Percentiles rank a stretch among this genome's conserved stretches.
Evolutionary conservation across 129 eudicot species (phyloP).

Genomic region (Scalesia atractyloides): DNA sequence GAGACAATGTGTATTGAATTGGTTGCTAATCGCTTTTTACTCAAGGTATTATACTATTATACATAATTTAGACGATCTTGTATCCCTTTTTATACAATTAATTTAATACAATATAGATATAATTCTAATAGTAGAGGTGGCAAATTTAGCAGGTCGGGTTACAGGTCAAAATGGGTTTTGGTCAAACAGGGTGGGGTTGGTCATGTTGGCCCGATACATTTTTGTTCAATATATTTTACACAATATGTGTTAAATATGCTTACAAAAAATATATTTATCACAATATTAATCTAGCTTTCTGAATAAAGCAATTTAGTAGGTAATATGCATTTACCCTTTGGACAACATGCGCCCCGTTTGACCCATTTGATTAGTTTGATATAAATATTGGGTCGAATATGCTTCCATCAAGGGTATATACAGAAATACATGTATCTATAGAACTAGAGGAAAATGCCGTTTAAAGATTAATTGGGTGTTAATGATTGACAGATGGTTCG

Average conservation of each 20-base stretch:
- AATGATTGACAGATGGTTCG: constrained; percentile 75
- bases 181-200: too few relatives aligned
- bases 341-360: neutral
- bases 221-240: neutral
- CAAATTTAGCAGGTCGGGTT: too few relatives aligned
- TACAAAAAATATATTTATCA: neutral
- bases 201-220: neutral
- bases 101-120: too few relatives aligned
- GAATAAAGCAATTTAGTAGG: neutral
- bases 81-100: neutral
- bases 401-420: neutral
- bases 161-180: too few relatives aligned
- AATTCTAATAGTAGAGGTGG: too few relatives aligned
- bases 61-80: constrained; percentile 9
- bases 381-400: neutral
- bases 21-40: constrained; percentile 92
- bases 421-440: neutral
- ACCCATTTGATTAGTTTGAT: neutral
- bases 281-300: neutral
- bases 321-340: neutral
- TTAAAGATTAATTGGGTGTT: constrained; percentile 17
- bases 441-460: neutral
- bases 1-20: constrained; percentile 89
- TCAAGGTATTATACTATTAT: constrained; percentile 64
- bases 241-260: neutral